Evolutionary conservation across 768 basidiomycete species (phyloP), one percentile per base, ranked within the genome.

Genomic region (Russula emetica): DNA sequence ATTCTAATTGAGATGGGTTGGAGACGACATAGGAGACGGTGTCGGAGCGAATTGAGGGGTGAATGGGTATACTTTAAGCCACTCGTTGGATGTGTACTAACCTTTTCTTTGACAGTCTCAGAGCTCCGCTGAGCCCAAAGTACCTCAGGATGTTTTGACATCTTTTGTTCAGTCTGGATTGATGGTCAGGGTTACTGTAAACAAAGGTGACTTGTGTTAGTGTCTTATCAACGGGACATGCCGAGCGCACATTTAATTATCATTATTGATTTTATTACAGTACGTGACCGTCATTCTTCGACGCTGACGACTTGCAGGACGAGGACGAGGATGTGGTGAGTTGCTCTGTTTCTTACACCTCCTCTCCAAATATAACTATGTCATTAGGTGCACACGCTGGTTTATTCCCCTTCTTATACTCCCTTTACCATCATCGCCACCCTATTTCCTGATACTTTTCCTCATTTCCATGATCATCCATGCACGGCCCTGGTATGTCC

Each of bases 111-210:
- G 16, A 78, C 82, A 13, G 78, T 70, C 18, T 75, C 81, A 45
- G 85, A 89, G 79, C 88, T 92, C 70, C 96, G 85, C 77, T 98
- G 95, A 52, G 96, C 95, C 94, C 95, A 98, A 2, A 94, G 82
- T 40, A 96, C 80, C 77, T 97, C 94, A 42, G 95, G 95, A 75
- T 93, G 92, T 20, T 55, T 68, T n/a, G 67, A 57, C 67, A 68
- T 68, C 44, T 45, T 66, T 26, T 10, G 55, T 67, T 36, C 10
- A 63, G 24, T 5, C 14, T 32, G 26, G 42, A 20, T 47, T n/a
- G 30, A 24, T 30, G 26, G 38, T 42, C 13, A 36, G 14, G 36
- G 13, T 34, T 9, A n/a, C n/a, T n/a, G n/a, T n/a, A n/a, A 28
- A 28, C 28, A 18, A 34, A 26, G 14, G 22, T 16, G 53, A 24